A percentile compares a stretch with the other conserved stretches of the same genome.
Conservation (phyloP, 108 stramenopile genomes). For the Cyclotella sp. region DNA sequence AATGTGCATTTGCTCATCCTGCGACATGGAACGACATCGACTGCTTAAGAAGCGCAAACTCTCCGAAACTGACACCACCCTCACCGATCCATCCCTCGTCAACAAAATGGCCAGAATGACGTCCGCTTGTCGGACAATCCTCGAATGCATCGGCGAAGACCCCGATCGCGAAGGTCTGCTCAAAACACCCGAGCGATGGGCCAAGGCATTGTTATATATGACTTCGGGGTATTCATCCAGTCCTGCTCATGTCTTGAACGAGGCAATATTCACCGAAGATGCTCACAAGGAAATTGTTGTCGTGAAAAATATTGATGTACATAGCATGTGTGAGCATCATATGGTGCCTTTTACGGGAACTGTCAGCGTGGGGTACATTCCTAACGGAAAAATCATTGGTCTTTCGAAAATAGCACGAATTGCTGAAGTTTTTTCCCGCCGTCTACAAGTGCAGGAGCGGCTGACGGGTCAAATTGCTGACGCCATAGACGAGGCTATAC, state of each 20-base stretch:
- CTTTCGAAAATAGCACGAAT: conserved; percentile 95
- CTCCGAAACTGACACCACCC: conserved; percentile 1
- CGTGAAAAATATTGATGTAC: conserved; percentile 96
- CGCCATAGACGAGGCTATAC: conserved; percentile 91
- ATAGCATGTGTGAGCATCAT: conserved; percentile 98
- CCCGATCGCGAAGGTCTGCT: conserved; percentile 91
- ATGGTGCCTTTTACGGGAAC: conserved; percentile 98
- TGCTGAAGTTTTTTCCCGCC: conserved; percentile 90
- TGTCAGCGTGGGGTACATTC: conserved; percentile 98
- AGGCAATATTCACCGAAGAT: conserved; percentile 92
- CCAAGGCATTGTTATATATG: conserved; percentile 94
- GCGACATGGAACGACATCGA: conserved; percentile 5
- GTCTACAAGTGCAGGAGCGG: conserved; percentile 99
- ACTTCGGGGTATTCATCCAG: conserved; percentile 89
- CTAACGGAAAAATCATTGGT: conserved; percentile 92
- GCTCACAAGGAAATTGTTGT: conserved; percentile 96
- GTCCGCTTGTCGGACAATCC: conserved; percentile 86
- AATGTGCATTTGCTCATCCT: conserved; percentile 18
- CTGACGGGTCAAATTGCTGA: conserved; percentile 96
- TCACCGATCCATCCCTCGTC: conserved; percentile 2
- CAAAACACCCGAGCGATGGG: conserved; percentile 95
- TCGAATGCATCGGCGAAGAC: conserved; percentile 98
- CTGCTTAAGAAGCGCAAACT: conserved; percentile 1
- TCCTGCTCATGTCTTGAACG: conserved; percentile 82
- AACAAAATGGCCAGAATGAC: conserved; percentile 78